Conservation (phyloP, 495 filamentous ascomycete species). For the Cairneyella variabilis region DNA sequence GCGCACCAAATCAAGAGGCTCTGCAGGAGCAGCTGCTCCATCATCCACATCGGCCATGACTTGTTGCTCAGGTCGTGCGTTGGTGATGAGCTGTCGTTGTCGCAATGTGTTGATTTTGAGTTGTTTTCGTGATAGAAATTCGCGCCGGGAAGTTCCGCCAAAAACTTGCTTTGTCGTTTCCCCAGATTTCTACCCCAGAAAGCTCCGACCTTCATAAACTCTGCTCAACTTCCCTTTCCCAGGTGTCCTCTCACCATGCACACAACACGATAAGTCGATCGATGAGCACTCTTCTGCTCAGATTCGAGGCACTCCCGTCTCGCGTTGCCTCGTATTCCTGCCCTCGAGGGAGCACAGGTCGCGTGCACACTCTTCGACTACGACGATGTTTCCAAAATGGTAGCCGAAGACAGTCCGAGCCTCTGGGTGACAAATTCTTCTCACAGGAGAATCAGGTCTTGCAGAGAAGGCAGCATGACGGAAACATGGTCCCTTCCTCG, state of each 20-base stretch:
- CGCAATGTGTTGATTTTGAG: slow-evolving; percentile 3
- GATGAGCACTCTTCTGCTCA: slow-evolving; percentile 21
- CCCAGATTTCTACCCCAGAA: background rate
- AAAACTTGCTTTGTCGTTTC: background rate
- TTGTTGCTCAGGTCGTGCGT: background rate
- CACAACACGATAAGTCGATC: slow-evolving; percentile 4
- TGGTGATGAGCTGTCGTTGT: background rate
- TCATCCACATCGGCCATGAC: slow-evolving; percentile 73
- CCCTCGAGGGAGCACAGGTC: slow-evolving; percentile 20
- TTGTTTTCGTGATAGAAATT: background rate
- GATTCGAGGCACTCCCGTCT: slow-evolving; percentile 26
- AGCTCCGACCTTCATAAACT: background rate
- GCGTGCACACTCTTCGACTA: slow-evolving; percentile 20
- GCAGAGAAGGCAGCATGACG: background rate
- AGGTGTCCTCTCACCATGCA: background rate
- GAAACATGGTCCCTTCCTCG: background rate
- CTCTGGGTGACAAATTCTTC: background rate
- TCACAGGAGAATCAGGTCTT: background rate
- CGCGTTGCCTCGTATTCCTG: slow-evolving; percentile 20
- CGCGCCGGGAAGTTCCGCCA: background rate
- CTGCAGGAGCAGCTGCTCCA: slow-evolving; percentile 57
- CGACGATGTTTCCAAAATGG: slow-evolving; percentile 20
- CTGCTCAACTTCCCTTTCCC: background rate
- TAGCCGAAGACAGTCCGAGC: background rate
- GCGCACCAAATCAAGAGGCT: slow-evolving; percentile 92